These are phyloP conservation scores for Zygotorulaspora mrakii DNA, from an alignment of 1,139 yeast species.

Conservation along the genomic window DNA sequence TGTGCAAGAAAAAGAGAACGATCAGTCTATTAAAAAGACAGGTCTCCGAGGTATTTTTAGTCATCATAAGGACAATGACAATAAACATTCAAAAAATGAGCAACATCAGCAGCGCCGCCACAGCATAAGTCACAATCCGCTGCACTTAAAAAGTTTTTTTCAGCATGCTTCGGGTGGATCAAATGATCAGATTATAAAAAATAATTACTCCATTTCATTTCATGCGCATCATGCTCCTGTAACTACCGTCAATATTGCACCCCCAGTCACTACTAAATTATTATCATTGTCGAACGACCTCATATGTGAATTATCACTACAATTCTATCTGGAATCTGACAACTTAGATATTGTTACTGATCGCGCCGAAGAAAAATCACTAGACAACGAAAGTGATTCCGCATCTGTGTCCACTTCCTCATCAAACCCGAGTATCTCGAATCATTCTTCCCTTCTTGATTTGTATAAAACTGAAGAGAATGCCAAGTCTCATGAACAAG, in stretches of 20 bases:
- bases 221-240: conserved; percentile 75
- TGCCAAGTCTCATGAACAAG: conserved; percentile 8
- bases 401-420: conserved; percentile 3
- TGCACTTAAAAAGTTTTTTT: conserved; percentile 12
- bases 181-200: conserved; percentile 30
- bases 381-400: conserved; percentile 17
- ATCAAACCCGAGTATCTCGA: neutral
- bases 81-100: conserved; percentile 9
- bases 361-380: conserved; percentile 9
- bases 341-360: conserved; percentile 16
- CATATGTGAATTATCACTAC: conserved; percentile 57
- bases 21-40: conserved; percentile 5
- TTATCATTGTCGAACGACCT: conserved; percentile 74
- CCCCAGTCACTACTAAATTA: conserved; percentile 60
- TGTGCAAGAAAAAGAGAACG: conserved; percentile 2
- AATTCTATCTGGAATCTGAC: conserved; percentile 37
- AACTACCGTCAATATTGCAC: conserved; percentile 78
- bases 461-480: neutral
- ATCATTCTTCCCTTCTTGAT: neutral
- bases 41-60: conserved; percentile 8
- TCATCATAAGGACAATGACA: conserved; percentile 6
- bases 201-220: conserved; percentile 55
- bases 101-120: conserved; percentile 1
- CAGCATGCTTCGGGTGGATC: conserved; percentile 16
- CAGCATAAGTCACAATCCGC: conserved; percentile 7